phyloP scores from a whole-genome alignment of 805 yeast genomes.

The Pichia sporocuriosa region DNA sequence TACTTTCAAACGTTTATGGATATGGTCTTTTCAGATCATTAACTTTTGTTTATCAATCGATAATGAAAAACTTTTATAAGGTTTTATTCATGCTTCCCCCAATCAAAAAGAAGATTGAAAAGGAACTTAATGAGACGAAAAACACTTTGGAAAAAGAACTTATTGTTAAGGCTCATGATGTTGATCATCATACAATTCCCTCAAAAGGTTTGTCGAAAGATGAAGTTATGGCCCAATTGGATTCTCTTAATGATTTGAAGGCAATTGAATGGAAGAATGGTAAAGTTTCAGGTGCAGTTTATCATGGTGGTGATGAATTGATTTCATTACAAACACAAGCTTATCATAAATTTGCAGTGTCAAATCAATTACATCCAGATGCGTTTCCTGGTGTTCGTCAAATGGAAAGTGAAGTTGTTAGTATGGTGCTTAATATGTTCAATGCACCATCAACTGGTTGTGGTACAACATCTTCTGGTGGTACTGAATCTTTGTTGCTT shows the following conservation, averaged over 20 bases:
- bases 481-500: constrained; percentile 85
- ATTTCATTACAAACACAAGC: constrained; percentile 70
- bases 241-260: constrained; percentile 45
- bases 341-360: constrained; percentile 68
- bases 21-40: constrained; percentile 21
- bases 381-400: constrained; percentile 94
- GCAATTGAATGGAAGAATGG: constrained; percentile 76
- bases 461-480: constrained; percentile 90
- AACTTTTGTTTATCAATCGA: background rate
- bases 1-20: constrained; percentile 17
- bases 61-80: constrained; percentile 11
- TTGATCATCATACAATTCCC: constrained; percentile 50
- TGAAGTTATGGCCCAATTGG: constrained; percentile 45
- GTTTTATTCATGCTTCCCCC: constrained; percentile 25
- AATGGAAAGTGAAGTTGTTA: constrained; percentile 92
- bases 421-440: constrained; percentile 78
- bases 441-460: constrained; percentile 68
- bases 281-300: constrained; percentile 88
- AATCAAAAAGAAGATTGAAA: constrained; percentile 48
- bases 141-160: constrained; percentile 48
- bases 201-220: constrained; percentile 44
- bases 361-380: constrained; percentile 95
- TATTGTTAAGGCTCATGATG: constrained; percentile 44
- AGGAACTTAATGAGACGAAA: constrained; percentile 47
- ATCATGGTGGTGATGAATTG: constrained; percentile 87